Conservation (phyloP, 176 grass and related monocot species). For the bread wheat (Triticum aestivum) region DNA sequence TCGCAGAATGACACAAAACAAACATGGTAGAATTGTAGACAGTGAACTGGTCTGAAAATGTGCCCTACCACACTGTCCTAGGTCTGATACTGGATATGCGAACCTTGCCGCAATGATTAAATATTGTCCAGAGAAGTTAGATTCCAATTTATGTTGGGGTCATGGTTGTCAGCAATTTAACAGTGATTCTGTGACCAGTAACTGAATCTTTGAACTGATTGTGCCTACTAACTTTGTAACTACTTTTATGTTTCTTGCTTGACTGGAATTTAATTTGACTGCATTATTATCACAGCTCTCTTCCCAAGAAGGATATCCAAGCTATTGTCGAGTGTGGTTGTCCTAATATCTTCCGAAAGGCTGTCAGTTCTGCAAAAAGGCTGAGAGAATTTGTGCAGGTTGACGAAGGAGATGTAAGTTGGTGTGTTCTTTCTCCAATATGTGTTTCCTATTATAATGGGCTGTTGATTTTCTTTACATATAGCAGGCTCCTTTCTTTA, state of each 20-base stretch:
- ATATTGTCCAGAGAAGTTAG: background rate
- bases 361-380: slow-evolving; percentile 85
- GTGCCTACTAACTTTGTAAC: background rate
- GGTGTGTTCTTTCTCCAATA: slow-evolving; percentile 6
- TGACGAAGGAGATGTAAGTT: slow-evolving; percentile 83
- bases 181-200: background rate
- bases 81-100: background rate
- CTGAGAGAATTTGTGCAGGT: slow-evolving; percentile 67
- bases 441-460: background rate
- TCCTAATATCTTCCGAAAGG: slow-evolving; percentile 72
- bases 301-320: slow-evolving; percentile 72
- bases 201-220: background rate
- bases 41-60: background rate
- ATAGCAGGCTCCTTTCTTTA: background rate
- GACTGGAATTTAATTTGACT: slow-evolving; percentile 34
- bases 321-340: slow-evolving; percentile 68
- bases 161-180: background rate
- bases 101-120: background rate
- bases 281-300: slow-evolving; percentile 39
- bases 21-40: too few species aligned
- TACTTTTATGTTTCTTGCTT: slow-evolving; percentile 19
- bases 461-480: slow-evolving; percentile 7
- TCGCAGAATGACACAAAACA: background rate
- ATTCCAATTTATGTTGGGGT: background rate
- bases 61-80: background rate